Evolutionary conservation across 208 protist genomes (phyloP).

Genomic region (Spongospora subterranea): DNA sequence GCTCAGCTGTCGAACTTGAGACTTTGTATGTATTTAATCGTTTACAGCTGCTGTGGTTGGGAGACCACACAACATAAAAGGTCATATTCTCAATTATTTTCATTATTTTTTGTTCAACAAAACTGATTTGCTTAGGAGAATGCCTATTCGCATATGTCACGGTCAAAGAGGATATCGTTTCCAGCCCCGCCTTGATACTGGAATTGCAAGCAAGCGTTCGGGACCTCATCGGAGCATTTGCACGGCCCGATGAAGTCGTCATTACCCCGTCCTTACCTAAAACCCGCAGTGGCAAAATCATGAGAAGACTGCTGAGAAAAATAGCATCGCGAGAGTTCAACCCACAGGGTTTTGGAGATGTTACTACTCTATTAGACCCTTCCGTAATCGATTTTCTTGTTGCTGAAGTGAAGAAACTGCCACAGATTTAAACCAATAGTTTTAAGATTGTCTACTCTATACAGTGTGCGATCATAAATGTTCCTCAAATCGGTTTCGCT

Average conservation of each 20-base stretch:
- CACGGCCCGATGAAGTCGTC: slow-evolving; percentile 85
- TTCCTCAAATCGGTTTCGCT: too few relatives aligned
- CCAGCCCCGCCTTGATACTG: background rate
- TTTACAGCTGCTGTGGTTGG: slow-evolving; percentile 48
- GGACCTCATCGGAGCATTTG: slow-evolving; percentile 89
- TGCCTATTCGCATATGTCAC: slow-evolving; percentile 89
- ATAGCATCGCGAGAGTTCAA: slow-evolving; percentile 79
- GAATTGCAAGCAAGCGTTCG: slow-evolving; percentile 58
- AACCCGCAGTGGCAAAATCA: slow-evolving; percentile 88
- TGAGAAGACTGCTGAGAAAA: slow-evolving; percentile 95
- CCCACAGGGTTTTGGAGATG: slow-evolving; percentile 30
- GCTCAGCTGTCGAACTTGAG: background rate
- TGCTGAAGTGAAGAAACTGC: slow-evolving; percentile 44
- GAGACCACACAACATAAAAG: slow-evolving; percentile 8
- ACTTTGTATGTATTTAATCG: background rate
- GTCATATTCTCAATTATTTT: background rate
- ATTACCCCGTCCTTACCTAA: slow-evolving; percentile 88
- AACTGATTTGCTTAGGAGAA: slow-evolving; percentile 69
- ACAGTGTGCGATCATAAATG: too few relatives aligned
- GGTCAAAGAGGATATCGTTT: slow-evolving; percentile 79
- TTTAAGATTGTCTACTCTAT: too few relatives aligned
- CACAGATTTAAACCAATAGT: slow-evolving; percentile 27
- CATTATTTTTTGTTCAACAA: too few relatives aligned
- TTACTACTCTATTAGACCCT: slow-evolving; percentile 1
- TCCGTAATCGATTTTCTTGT: slow-evolving; percentile 49